phyloP scores from a whole-genome alignment of 1,284 basidiomycete species.

The Puccinia triticina region DNA sequence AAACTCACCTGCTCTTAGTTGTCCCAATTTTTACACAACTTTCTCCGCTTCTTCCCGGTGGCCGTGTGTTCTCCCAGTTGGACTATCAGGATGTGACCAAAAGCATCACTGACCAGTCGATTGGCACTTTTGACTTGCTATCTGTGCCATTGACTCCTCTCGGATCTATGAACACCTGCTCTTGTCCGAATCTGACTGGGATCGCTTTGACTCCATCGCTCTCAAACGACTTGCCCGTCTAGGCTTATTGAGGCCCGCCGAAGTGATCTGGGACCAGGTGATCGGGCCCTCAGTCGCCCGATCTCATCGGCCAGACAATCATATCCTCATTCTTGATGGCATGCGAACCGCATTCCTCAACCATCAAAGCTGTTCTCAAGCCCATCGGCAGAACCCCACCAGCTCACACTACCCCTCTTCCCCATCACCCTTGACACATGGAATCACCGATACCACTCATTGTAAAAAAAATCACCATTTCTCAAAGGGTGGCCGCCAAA shows the following conservation, averaged over 20 bases:
- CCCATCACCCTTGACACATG: too few relatives aligned
- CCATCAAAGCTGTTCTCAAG: background rate
- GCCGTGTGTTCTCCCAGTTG: too few relatives aligned
- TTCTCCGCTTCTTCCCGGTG: too few relatives aligned
- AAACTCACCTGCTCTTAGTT: too few relatives aligned
- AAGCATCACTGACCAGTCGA: too few relatives aligned
- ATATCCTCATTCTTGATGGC: slow-evolving; percentile 36
- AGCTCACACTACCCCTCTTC: background rate
- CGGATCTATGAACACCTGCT: slow-evolving; percentile 35
- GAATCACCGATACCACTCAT: too few relatives aligned
- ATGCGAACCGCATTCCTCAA: slow-evolving; percentile 33
- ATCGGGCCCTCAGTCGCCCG: background rate
- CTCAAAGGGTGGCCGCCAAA: too few relatives aligned
- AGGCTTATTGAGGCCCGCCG: slow-evolving; percentile 29
- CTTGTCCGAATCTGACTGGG: background rate
- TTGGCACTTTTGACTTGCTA: too few relatives aligned
- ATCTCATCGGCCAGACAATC: slow-evolving; percentile 7
- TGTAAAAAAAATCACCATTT: too few relatives aligned
- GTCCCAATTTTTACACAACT: too few relatives aligned
- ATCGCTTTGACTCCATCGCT: slow-evolving; percentile 12
- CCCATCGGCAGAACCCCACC: background rate
- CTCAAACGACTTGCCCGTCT: slow-evolving; percentile 30
- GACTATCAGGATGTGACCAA: too few relatives aligned
- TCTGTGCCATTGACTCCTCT: slow-evolving; percentile 35
- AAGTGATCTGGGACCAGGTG: slow-evolving; percentile 42